A percentile compares a stretch with the other conserved stretches of the same genome.
These are phyloP conservation scores for Starmerella apicola DNA, from an alignment of 805 yeast species.

Conservation along the genomic window DNA sequence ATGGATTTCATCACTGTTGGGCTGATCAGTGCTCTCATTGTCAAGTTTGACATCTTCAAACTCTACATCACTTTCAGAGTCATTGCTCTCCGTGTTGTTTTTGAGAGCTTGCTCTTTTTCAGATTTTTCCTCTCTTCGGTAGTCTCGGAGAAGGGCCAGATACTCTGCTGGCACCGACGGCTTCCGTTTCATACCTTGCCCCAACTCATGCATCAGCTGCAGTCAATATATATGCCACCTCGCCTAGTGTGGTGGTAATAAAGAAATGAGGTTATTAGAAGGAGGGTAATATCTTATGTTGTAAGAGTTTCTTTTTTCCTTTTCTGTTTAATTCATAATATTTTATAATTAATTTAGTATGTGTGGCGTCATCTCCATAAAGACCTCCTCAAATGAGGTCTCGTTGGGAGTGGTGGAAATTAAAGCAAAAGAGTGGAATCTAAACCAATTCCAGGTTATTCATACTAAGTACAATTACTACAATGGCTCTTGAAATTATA, in stretches of 20 bases:
- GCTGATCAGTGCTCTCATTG: background rate
- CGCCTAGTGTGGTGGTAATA: background rate
- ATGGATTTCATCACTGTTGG: too few relatives aligned
- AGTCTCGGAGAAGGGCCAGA: conserved; percentile 13
- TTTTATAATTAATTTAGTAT: background rate
- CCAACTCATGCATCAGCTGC: background rate
- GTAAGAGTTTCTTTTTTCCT: background rate
- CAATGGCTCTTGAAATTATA: conserved; percentile 15
- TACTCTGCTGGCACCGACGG: conserved; percentile 11
- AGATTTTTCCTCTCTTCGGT: conserved; percentile 7
- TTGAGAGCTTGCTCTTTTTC: background rate
- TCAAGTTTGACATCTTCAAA: conserved; percentile 22
- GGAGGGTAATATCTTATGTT: background rate
- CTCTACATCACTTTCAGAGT: conserved; percentile 15
- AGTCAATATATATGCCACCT: background rate
- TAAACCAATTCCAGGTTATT: too few relatives aligned
- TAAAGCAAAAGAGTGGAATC: too few relatives aligned
- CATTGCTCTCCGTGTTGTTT: background rate
- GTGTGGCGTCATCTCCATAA: too few relatives aligned
- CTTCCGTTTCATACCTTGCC: conserved; percentile 1
- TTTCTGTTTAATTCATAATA: background rate
- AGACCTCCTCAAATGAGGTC: too few relatives aligned
- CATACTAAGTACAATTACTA: background rate
- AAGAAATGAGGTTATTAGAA: background rate
- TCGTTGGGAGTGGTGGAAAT: too few relatives aligned